Evolutionary conservation across 441 rosid genomes (phyloP).

Genomic region (Francoa sonchifolia): DNA sequence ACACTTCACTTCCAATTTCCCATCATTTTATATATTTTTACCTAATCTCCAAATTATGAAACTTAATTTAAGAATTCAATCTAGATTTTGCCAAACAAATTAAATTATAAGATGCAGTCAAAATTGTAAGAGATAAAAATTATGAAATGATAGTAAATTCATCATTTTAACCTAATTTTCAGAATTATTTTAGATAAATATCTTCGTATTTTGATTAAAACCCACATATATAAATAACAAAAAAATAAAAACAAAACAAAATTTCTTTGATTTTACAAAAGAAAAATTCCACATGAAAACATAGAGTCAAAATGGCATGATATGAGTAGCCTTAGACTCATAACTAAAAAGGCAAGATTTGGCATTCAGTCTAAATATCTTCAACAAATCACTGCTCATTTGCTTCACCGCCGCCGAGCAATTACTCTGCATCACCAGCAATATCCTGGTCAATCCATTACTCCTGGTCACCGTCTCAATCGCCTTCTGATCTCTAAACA

Average conservation of each 20-base stretch:
- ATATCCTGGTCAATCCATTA: conserved; percentile 55
- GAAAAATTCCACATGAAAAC: not conserved
- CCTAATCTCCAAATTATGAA: too few relatives aligned
- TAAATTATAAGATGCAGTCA: too few relatives aligned
- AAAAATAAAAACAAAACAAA: not conserved
- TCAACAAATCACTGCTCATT: conserved; percentile 64
- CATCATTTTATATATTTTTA: too few relatives aligned
- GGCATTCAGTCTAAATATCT: conserved; percentile 40
- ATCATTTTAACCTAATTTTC: too few relatives aligned
- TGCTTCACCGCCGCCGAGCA: conserved; percentile 53
- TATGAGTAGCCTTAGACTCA: conserved; percentile 76
- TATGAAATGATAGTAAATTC: too few relatives aligned
- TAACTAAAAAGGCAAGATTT: conserved; percentile 49
- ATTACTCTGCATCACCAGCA: conserved; percentile 77
- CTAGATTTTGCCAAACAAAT: too few relatives aligned
- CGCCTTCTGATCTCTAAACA: conserved; percentile 47
- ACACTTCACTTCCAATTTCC: too few relatives aligned
- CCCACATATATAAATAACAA: not conserved
- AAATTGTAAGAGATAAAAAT: too few relatives aligned
- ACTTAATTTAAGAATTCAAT: too few relatives aligned
- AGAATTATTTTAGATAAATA: too few relatives aligned
- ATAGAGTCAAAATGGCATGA: conserved; percentile 61
- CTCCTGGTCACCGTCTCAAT: conserved; percentile 46
- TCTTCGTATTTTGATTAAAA: too few relatives aligned
- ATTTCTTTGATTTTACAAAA: not conserved